Percentiles rank a stretch among this genome's conserved stretches.
Conservation (phyloP, 306 rosid genomes). For the Astragalus membranaceus region DNA sequence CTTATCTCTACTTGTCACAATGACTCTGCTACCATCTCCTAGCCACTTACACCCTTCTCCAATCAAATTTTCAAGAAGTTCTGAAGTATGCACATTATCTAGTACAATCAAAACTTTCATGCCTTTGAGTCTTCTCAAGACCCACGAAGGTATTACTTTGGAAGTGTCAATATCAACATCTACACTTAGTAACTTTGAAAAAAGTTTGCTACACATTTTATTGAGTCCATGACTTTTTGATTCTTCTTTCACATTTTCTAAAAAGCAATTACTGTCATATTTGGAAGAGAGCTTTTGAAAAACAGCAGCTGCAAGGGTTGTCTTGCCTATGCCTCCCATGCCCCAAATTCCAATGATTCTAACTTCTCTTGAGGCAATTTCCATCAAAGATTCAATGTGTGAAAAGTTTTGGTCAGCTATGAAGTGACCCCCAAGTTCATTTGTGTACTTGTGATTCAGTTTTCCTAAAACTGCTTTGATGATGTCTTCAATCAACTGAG, state of each 20-base stretch:
- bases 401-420: neutral
- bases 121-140: neutral
- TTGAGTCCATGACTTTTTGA: neutral
- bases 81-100: constrained; percentile 1
- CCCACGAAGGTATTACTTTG: neutral
- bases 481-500: neutral
- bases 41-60: neutral
- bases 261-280: neutral
- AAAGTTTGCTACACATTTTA: neutral
- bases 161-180: neutral
- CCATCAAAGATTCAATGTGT: neutral
- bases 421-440: neutral
- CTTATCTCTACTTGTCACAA: constrained; percentile 10
- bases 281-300: neutral
- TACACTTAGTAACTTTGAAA: neutral
- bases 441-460: neutral
- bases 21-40: constrained; percentile 10
- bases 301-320: constrained; percentile 8
- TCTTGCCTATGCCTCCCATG: constrained; percentile 25
- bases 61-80: neutral
- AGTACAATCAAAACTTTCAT: constrained; percentile 15
- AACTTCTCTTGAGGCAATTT: neutral
- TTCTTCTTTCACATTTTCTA: neutral
- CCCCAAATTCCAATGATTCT: constrained; percentile 24
- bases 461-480: neutral